A percentile compares a stretch with the other conserved stretches of the same genome.
Conservation (phyloP, 1,284 basidiomycete genomes). For the Fomitiporia mediterranea region DNA sequence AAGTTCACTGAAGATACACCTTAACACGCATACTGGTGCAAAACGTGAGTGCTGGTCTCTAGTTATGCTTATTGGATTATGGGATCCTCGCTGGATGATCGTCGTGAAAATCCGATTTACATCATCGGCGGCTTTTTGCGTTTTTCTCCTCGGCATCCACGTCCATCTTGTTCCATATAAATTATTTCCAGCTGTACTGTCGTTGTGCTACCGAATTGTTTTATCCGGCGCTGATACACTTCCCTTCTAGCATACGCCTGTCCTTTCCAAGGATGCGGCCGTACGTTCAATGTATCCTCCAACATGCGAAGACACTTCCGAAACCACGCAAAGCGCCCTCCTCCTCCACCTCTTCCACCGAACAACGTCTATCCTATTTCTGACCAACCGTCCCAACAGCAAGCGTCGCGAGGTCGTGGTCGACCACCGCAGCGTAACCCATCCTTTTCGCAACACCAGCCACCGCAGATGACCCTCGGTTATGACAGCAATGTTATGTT, state of each 20-base stretch:
- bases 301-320: slow-evolving; percentile 41
- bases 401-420: background rate
- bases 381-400: background rate
- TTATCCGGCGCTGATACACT: slow-evolving; percentile 3
- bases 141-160: background rate
- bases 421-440: background rate
- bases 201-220: background rate
- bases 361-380: slow-evolving; percentile 1
- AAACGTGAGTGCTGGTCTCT: slow-evolving; percentile 49
- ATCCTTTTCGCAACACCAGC: background rate
- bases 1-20: slow-evolving; percentile 69
- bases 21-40: slow-evolving; percentile 75
- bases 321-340: slow-evolving; percentile 27
- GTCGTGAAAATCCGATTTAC: slow-evolving; percentile 8
- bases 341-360: background rate
- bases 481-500: background rate
- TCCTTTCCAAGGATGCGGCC: slow-evolving; percentile 36
- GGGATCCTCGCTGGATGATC: slow-evolving; percentile 53
- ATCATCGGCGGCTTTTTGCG: background rate
- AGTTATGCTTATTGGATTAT: slow-evolving; percentile 44
- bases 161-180: background rate
- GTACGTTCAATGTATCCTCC: slow-evolving; percentile 39
- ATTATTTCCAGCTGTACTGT: background rate
- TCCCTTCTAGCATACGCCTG: slow-evolving; percentile 57
- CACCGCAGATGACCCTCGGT: background rate